Evolutionary conservation across 2,329 filamentous ascomycete species (phyloP).

Genomic region (Fusarium liriodendri): DNA sequence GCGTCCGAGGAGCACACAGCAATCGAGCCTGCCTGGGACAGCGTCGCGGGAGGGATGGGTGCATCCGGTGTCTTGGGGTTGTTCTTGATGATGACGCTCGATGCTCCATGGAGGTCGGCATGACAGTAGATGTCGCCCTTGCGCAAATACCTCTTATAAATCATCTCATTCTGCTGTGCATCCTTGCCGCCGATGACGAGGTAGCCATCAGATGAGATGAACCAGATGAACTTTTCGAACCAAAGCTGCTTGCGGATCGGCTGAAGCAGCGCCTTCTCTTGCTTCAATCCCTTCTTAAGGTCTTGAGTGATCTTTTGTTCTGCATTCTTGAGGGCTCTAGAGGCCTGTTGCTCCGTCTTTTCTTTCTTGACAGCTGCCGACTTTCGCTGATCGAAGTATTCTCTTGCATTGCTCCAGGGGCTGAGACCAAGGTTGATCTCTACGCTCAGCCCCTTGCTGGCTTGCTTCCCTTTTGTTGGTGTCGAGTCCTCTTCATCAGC

Average conservation of each 20-base stretch:
- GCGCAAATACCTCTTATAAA: conserved; percentile 88
- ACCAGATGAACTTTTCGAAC: conserved; percentile 98
- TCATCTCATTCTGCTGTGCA: conserved; percentile 86
- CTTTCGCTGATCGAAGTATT: conserved; percentile 92
- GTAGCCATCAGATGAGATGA: conserved; percentile 95
- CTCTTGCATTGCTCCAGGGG: conserved; percentile 88
- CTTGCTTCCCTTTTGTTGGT: conserved; percentile 52
- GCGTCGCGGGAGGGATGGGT: conserved; percentile 89
- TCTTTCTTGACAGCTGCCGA: conserved; percentile 87
- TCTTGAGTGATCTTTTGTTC: conserved; percentile 90
- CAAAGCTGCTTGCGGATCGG: conserved; percentile 87
- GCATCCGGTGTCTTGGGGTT: conserved; percentile 80
- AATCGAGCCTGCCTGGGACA: conserved; percentile 89
- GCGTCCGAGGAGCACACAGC: conserved; percentile 87
- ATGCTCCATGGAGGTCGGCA: conserved; percentile 86
- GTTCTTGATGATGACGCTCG: conserved; percentile 92
- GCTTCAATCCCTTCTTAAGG: conserved; percentile 87
- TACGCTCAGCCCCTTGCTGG: conserved; percentile 72
- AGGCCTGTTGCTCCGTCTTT: conserved; percentile 84
- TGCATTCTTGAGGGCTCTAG: conserved; percentile 86
- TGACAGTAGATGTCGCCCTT: conserved; percentile 94
- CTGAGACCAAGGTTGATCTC: conserved; percentile 87
- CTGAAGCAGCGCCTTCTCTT: conserved; percentile 88
- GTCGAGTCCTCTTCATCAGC: conserved; percentile 53
- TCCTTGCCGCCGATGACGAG: conserved; percentile 91